A percentile compares a stretch with the other conserved stretches of the same genome.
These are phyloP conservation scores for Breynia disticha DNA, from an alignment of 441 rosid species.

Conservation along the genomic window DNA sequence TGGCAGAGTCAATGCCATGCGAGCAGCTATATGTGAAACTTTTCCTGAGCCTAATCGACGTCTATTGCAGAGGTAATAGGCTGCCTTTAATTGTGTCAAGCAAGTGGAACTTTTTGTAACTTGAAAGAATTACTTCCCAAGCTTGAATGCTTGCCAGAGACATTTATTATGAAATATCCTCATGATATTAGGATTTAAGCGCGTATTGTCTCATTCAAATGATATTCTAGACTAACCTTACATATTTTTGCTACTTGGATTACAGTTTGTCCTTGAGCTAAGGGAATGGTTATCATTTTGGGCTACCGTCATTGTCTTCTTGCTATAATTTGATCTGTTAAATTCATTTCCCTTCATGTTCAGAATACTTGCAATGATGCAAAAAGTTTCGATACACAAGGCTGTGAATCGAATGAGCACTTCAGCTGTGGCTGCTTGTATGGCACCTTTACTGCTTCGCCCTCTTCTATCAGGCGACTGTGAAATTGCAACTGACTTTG, in stretches of 20 bases:
- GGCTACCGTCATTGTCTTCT: neutral
- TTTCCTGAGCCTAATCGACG: constrained; percentile 99
- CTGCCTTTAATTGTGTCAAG: constrained; percentile 5
- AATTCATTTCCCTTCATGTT: constrained; percentile 16
- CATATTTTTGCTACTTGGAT: neutral
- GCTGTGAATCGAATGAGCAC: constrained; percentile 81
- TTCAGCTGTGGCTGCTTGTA: constrained; percentile 98
- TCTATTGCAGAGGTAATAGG: constrained; percentile 73
- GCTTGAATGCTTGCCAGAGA: neutral
- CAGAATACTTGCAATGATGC: constrained; percentile 96
- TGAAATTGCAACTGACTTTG: constrained; percentile 80
- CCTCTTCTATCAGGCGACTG: constrained; percentile 97
- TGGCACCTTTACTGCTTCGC: constrained; percentile 99
- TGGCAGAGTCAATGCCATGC: constrained; percentile 70
- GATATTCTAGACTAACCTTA: neutral
- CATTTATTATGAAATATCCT: neutral
- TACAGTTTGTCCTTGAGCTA: neutral
- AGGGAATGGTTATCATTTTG: neutral
- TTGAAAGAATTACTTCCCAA: neutral
- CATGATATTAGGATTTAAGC: neutral
- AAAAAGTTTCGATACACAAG: constrained; percentile 69
- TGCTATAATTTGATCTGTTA: neutral
- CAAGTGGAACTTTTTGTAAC: neutral
- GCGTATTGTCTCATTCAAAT: neutral
- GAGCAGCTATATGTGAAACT: constrained; percentile 79